Base-by-base conservation (phyloP, 495 filamentous ascomycete genomes). In the Aspergillus leporis region DNA sequence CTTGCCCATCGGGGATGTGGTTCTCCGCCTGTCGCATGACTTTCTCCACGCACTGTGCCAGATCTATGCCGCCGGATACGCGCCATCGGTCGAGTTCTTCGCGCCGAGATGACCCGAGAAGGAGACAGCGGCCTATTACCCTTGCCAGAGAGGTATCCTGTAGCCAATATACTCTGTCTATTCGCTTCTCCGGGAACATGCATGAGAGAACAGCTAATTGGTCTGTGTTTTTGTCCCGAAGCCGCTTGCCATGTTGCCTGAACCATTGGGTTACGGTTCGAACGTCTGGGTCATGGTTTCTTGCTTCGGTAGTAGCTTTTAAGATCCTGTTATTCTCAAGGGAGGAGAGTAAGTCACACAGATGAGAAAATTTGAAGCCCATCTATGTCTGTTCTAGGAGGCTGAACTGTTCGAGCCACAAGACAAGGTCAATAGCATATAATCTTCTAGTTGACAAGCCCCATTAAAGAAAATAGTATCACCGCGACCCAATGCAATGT, bases 131-230 rank as follows among this genome's bases (percentile, higher is more conserved):
- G 12, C 82, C 84, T 12, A 96, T 79, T 18, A 87, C 77, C 28
- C 77, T 78, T 36, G 85, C 82, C 1, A 96, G 75, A 3, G 76
- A 78, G 13, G 70, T 70, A 16, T 81, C 78, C 59, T 89, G 81
- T 0, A 94, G 72, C 56, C 74, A 75, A 67, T 92, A 96, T 9
- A 91, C 87, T 22, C 91, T 81, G 67, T 96, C 92, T 0, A 81
- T 81, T 55, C 90, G 78, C 63, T 83, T 86, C 58, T 90, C 85
- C 0, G 92, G 92, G 18, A 92, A 81, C 14, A 96, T 74, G 28
- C 85, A 84, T 4, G 88, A 91, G 0, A 94, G 78, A 21, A 94
- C 72, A 0, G 87, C 85, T 2, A 82, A 71, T 34, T 69, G 72
- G 60, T 86, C 77, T 3, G 83, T 82, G 47, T 77, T 72, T 4